phyloP scores from a whole-genome alignment of 495 filamentous ascomycete species.

The Schizothecium vesticola region DNA sequence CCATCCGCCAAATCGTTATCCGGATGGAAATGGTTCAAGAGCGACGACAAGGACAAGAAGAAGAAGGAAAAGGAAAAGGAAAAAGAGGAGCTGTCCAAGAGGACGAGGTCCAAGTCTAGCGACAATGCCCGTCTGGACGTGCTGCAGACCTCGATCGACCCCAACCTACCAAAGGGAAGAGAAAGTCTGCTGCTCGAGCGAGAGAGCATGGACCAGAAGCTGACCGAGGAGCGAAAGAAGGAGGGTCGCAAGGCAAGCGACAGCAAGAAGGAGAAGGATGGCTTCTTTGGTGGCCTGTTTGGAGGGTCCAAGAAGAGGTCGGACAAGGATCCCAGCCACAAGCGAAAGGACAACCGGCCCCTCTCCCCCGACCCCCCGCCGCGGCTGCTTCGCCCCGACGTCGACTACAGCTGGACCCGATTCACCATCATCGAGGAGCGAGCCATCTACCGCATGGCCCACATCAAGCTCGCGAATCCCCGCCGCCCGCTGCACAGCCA shows the following conservation, averaged over 20 bases:
- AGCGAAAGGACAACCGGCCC: conserved; percentile 64
- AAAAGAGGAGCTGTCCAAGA: conserved; percentile 50
- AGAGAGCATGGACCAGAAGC: conserved; percentile 60
- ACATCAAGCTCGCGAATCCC: conserved; percentile 97
- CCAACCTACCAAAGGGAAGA: conserved; percentile 55
- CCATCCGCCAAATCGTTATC: conserved; percentile 62
- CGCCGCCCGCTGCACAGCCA: conserved; percentile 88
- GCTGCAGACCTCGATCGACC: conserved; percentile 72
- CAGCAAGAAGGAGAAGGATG: conserved; percentile 81
- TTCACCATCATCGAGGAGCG: conserved; percentile 95
- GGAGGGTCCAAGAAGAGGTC: conserved; percentile 74
- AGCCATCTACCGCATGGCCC: conserved; percentile 96
- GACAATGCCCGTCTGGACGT: conserved; percentile 76
- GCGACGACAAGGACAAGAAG: conserved; percentile 40
- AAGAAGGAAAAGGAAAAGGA: conserved; percentile 51
- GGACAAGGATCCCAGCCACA: conserved; percentile 60
- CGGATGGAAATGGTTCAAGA: conserved; percentile 64
- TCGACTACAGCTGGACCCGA: conserved; percentile 92
- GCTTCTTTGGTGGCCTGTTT: conserved; percentile 82
- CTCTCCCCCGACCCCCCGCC: conserved; percentile 76
- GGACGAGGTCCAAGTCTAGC: conserved; percentile 49
- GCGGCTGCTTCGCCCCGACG: conserved; percentile 68
- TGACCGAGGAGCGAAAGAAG: conserved; percentile 81
- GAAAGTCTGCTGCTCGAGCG: conserved; percentile 80
- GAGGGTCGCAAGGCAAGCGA: conserved; percentile 74